Evolutionary conservation across 257 asterid species (phyloP).

Genomic region (Fraxinus cuspidata): DNA sequence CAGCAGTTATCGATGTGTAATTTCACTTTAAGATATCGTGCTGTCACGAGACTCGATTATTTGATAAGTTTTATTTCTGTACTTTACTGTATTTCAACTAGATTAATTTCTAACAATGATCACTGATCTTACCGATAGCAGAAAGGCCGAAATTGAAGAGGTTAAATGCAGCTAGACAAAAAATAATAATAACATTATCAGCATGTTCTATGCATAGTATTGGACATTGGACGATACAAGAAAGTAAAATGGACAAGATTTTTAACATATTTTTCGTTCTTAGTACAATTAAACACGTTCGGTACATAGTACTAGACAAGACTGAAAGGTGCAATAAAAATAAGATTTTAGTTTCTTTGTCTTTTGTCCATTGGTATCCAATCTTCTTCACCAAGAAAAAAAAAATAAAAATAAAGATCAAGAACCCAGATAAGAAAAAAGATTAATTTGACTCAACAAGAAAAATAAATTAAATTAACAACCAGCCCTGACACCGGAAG

Average conservation of each 20-base stretch:
- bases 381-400: not conserved
- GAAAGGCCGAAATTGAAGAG: conserved; percentile 58
- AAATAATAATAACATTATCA: not conserved
- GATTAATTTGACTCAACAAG: not conserved
- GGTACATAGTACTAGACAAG: not conserved
- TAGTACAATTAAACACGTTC: not conserved
- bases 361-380: not conserved
- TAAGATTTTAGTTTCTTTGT: not conserved
- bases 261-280: not conserved
- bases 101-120: too few relatives aligned
- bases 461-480: not conserved
- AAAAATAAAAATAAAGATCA: not conserved
- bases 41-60: too few relatives aligned
- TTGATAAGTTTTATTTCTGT: too few relatives aligned
- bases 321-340: not conserved
- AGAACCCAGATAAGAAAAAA: conserved; percentile 11
- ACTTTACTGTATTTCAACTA: too few relatives aligned
- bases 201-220: too few relatives aligned
- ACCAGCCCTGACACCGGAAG: conserved; percentile 86
- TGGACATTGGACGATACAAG: too few relatives aligned
- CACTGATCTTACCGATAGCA: conserved; percentile 79
- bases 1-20: too few relatives aligned
- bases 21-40: too few relatives aligned
- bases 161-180: conserved; percentile 29
- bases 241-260: not conserved